Percentiles rank a stretch among this genome's conserved stretches.
Conservation (phyloP, 805 yeast species). For the Spathaspora sp. region DNA sequence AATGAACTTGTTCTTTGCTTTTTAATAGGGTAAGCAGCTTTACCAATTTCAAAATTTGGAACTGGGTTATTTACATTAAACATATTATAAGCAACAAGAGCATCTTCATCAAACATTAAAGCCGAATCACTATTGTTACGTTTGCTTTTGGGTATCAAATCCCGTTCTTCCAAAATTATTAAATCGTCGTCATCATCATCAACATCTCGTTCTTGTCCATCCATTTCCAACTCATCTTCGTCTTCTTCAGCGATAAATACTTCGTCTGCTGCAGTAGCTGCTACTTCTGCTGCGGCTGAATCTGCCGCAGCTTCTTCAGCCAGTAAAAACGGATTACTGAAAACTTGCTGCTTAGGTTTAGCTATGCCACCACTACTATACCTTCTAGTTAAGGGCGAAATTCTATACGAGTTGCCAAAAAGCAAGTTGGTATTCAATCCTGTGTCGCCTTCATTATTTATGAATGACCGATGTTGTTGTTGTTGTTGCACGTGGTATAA, state of each 20-base stretch:
- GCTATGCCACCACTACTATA: not conserved
- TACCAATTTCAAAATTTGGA: not conserved
- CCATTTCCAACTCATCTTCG: conserved; percentile 10
- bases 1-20: conserved; percentile 41
- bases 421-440: not conserved
- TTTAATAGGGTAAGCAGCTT: conserved; percentile 12
- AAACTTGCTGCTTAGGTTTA: conserved; percentile 1
- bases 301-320: conserved; percentile 4
- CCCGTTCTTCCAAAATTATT: conserved; percentile 33
- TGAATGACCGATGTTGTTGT: conserved; percentile 1
- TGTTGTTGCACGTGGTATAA: not conserved
- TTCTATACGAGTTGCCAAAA: conserved; percentile 1
- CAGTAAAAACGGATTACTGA: conserved; percentile 7
- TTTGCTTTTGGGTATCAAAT: conserved; percentile 13
- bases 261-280: conserved; percentile 4
- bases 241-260: conserved; percentile 12
- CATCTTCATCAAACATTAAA: conserved; percentile 33
- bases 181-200: conserved; percentile 32
- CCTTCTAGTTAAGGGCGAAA: not conserved
- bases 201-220: conserved; percentile 11
- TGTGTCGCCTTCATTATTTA: not conserved
- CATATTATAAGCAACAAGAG: conserved; percentile 40
- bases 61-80: conserved; percentile 34
- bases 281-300: conserved; percentile 1
- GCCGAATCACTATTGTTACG: conserved; percentile 35